Evolutionary conservation across 176 grass and related monocot species (phyloP).

Genomic region (Zea mays): Zm-B73-REFERENCE-NAM-5.0 NC_050098.1:231525501-231526000

Average conservation of each 20-base stretch:
- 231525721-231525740: conserved; percentile 96
- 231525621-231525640: conserved; percentile 64
- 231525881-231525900: conserved; percentile 77
- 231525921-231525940: conserved; percentile 36
- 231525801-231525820: conserved; percentile 26
- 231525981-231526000: neutral
- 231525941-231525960: neutral
- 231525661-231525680: conserved; percentile 88
- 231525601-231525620: conserved; percentile 64
- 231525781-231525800: conserved; percentile 28
- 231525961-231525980: neutral
- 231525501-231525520: neutral
- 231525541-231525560: conserved; percentile 4
- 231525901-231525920: conserved; percentile 84
- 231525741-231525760: conserved; percentile 47
- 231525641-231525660: conserved; percentile 71
- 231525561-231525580: conserved; percentile 95
- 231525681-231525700: conserved; percentile 58
- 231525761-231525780: conserved; percentile 85
- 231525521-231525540: neutral
- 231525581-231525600: conserved; percentile 95
- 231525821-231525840: neutral
- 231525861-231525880: conserved; percentile 86
- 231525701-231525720: conserved; percentile 71
- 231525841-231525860: neutral